These are phyloP conservation scores for Fusarium bulbicola DNA, from an alignment of 2,329 filamentous ascomycete genomes.

Conservation along the genomic window DNA sequence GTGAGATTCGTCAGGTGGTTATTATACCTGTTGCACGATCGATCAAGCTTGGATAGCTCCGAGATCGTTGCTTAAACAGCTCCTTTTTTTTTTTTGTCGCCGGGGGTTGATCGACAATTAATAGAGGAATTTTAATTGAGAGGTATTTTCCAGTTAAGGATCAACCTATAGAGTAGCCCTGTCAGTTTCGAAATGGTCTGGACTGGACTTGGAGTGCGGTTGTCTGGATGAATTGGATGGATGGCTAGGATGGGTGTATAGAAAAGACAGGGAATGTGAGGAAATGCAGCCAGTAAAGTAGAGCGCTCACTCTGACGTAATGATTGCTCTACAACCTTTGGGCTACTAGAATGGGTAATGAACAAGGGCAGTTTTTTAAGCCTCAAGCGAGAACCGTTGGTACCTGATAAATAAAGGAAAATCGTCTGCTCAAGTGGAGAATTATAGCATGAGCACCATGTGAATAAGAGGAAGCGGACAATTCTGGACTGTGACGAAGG, in stretches of 20 bases:
- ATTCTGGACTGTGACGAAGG: constrained; percentile 15
- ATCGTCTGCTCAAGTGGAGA: constrained; percentile 24
- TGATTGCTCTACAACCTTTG: constrained; percentile 17
- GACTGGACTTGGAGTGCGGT: constrained; percentile 10
- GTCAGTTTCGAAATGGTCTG: constrained; percentile 19
- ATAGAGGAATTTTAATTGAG: neutral
- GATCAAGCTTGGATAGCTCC: constrained; percentile 40
- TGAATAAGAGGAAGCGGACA: neutral
- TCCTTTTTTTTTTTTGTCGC: constrained; percentile 5
- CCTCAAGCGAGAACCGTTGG: constrained; percentile 26
- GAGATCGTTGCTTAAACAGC: constrained; percentile 29
- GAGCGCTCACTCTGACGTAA: constrained; percentile 39
- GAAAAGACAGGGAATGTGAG: constrained; percentile 29
- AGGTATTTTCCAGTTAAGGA: constrained; percentile 20
- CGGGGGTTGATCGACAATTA: constrained; percentile 10
- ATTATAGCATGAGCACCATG: constrained; percentile 8
- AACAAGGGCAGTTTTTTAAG: constrained; percentile 22
- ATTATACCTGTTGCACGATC: constrained; percentile 22
- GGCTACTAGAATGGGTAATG: constrained; percentile 13
- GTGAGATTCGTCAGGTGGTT: constrained; percentile 41
- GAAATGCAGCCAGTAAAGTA: constrained; percentile 30
- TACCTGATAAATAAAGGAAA: constrained; percentile 25
- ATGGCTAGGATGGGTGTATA: constrained; percentile 3
- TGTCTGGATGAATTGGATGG: constrained; percentile 13
- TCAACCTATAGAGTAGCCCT: constrained; percentile 25